A percentile compares a stretch with the other conserved stretches of the same genome.
Evolutionary conservation across 352 stramenopile species (phyloP).

Genomic region (Elongisporangium anandrum): DNA sequence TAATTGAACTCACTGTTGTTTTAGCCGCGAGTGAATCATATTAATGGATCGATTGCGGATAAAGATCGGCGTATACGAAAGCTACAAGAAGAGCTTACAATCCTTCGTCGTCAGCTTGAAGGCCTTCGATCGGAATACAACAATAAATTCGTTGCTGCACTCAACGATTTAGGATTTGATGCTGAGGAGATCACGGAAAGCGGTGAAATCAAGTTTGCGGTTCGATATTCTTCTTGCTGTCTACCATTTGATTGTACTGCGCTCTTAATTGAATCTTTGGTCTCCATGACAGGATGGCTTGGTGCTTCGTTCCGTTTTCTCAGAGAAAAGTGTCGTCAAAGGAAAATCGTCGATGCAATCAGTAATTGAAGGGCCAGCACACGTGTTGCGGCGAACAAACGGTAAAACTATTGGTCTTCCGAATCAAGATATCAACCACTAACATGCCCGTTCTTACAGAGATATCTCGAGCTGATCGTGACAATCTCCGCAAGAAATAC

Average conservation of each 20-base stretch:
- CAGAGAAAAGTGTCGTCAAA: conserved; percentile 8
- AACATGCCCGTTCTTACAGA: conserved; percentile 14
- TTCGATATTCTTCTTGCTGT: too few relatives aligned
- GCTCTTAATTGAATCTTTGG: neutral
- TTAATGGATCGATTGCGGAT: conserved; percentile 76
- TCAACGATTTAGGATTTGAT: conserved; percentile 78
- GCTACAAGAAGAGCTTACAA: conserved; percentile 67
- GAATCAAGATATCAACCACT: neutral
- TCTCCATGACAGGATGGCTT: conserved; percentile 45
- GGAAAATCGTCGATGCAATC: neutral
- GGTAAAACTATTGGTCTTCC: conserved; percentile 6
- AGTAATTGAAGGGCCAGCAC: neutral
- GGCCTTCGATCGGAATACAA: conserved; percentile 72
- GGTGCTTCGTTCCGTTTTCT: conserved; percentile 61
- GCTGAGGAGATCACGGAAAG: conserved; percentile 70
- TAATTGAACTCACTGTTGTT: conserved; percentile 1
- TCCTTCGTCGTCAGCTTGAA: conserved; percentile 60
- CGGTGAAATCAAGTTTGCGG: conserved; percentile 80
- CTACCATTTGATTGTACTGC: neutral
- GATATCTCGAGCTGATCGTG: conserved; percentile 49
- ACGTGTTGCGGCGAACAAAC: conserved; percentile 16
- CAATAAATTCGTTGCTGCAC: conserved; percentile 56
- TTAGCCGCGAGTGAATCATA: conserved; percentile 79
- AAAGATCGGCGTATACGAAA: conserved; percentile 84
- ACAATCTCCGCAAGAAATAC: conserved; percentile 75